Percentiles rank a stretch among this genome's conserved stretches.
phyloP scores from a whole-genome alignment of 2,329 filamentous ascomycete species.

The Sporothrix phasma region DNA sequence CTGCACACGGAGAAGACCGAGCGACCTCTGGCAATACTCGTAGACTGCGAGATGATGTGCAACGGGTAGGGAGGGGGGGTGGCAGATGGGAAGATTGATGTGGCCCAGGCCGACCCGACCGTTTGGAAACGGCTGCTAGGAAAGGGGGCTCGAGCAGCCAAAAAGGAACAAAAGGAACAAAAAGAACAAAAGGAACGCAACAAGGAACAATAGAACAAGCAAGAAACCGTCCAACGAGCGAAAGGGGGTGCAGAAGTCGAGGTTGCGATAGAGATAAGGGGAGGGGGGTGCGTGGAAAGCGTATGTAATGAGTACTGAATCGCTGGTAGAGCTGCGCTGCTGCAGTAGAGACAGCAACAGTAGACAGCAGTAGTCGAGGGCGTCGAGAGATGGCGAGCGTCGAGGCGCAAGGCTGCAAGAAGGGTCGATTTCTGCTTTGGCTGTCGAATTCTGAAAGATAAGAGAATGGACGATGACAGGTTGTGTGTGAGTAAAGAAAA shows the following conservation, averaged over 20 bases:
- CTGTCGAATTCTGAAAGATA: conserved; percentile 25
- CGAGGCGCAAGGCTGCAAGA: background rate
- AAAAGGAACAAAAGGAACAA: background rate
- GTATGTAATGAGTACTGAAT: conserved; percentile 15
- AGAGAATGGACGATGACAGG: conserved; percentile 31
- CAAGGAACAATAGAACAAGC: conserved; percentile 9
- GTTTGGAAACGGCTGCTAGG: conserved; percentile 15
- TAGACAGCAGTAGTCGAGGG: background rate
- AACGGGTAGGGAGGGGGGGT: background rate
- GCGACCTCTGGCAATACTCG: background rate
- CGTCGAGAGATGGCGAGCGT: background rate
- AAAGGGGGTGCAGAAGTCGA: background rate
- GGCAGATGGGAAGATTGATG: background rate
- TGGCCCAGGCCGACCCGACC: conserved; percentile 10
- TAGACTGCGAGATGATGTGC: background rate
- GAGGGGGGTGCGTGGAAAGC: conserved; percentile 6
- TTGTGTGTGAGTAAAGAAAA: conserved; percentile 33
- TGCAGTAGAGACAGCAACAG: background rate
- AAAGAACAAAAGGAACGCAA: background rate
- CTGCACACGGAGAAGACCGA: conserved; percentile 13
- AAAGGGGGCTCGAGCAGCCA: background rate
- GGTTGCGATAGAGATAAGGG: conserved; percentile 7
- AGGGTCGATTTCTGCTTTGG: conserved; percentile 16
- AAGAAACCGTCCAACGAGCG: conserved; percentile 4
- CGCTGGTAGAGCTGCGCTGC: conserved; percentile 12